Evolutionary conservation across 2,329 filamentous ascomycete genomes (phyloP).

Genomic region (Teratosphaeriaceae sp.): DNA sequence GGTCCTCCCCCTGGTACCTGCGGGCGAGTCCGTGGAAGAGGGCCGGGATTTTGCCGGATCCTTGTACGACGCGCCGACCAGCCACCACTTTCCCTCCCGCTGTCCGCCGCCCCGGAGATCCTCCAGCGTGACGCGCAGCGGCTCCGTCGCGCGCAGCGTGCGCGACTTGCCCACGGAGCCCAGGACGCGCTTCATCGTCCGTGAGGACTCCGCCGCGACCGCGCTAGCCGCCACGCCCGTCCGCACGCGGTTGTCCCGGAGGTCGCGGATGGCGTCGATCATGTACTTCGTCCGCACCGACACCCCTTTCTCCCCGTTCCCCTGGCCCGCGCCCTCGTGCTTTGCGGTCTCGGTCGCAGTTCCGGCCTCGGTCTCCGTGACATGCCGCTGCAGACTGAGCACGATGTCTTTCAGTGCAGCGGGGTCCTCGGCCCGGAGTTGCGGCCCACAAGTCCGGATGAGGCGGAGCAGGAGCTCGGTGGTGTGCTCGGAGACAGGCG

Average conservation of each 20-base stretch:
- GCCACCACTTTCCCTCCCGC: constrained; percentile 95
- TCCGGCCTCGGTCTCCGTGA: too few relatives aligned
- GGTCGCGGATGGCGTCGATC: constrained; percentile 90
- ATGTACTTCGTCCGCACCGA: constrained; percentile 93
- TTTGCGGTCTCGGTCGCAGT: too few relatives aligned
- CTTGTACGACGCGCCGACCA: constrained; percentile 89
- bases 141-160: constrained; percentile 66
- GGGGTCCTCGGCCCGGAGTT: constrained; percentile 83
- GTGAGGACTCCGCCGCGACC: constrained; percentile 72
- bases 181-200: constrained; percentile 81
- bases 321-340: too few relatives aligned
- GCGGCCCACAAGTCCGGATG: constrained; percentile 70
- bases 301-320: constrained; percentile 62
- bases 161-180: constrained; percentile 62
- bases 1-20: too few relatives aligned
- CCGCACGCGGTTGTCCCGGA: constrained; percentile 91
- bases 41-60: constrained; percentile 28
- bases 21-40: neutral
- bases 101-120: constrained; percentile 81
- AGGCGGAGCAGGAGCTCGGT: constrained; percentile 83
- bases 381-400: constrained; percentile 64
- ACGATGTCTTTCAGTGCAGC: constrained; percentile 85
- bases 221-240: constrained; percentile 60
- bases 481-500: constrained; percentile 71
- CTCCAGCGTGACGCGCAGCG: constrained; percentile 70